These are phyloP conservation scores for Xanthoparmelia taractica DNA, from an alignment of 495 filamentous ascomycete genomes.

Conservation along the genomic window DNA sequence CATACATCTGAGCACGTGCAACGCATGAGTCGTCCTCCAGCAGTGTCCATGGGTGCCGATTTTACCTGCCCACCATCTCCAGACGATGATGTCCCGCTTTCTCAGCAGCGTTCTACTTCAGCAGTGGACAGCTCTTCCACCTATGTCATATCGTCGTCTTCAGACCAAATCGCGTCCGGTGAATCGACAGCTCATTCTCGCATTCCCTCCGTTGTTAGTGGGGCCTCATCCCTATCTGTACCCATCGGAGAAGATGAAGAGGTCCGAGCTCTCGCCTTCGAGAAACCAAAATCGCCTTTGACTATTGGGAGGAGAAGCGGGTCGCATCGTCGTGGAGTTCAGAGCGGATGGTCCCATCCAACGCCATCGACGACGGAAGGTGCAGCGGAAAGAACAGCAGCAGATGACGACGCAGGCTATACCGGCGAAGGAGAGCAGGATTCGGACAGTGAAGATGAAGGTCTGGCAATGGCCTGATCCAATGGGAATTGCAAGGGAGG, in stretches of 20 bases:
- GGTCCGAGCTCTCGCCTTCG: conserved; percentile 29
- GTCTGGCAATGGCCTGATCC: conserved; percentile 38
- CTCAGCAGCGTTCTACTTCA: conserved; percentile 41
- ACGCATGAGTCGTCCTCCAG: conserved; percentile 28
- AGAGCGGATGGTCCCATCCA: conserved; percentile 25
- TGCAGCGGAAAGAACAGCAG: conserved; percentile 10
- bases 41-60: conserved; percentile 24
- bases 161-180: conserved; percentile 49
- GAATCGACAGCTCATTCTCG: conserved; percentile 67
- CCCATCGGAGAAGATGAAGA: conserved; percentile 43
- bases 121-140: conserved; percentile 47
- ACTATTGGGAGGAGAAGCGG: conserved; percentile 30
- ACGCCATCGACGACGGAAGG: conserved; percentile 24
- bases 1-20: conserved; percentile 25
- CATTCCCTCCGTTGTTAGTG: conserved; percentile 65
- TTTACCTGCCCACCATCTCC: conserved; percentile 40
- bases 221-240: conserved; percentile 71
- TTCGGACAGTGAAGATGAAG: conserved; percentile 49
- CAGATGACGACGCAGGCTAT: conserved; percentile 48
- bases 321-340: conserved; percentile 26
- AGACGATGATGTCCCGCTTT: conserved; percentile 37
- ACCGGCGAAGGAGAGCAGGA: conserved; percentile 41
- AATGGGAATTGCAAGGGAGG: neutral
- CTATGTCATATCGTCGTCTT: conserved; percentile 46
- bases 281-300: conserved; percentile 40